These are phyloP conservation scores for Penicillium longicatenatum DNA, from an alignment of 495 filamentous ascomycete genomes.

Conservation along the genomic window DNA sequence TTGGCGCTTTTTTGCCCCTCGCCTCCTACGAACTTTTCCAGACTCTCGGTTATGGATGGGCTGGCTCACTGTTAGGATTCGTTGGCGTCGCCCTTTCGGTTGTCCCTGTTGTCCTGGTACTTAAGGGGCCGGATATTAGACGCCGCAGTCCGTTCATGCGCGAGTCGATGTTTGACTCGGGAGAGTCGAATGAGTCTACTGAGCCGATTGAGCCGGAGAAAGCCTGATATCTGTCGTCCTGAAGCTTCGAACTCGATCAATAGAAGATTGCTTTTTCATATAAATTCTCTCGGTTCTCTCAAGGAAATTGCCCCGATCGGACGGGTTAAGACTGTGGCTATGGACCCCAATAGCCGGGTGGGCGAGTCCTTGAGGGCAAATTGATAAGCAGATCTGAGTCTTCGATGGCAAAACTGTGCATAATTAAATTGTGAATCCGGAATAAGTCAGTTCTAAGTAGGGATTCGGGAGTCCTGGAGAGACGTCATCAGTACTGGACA, in stretches of 20 bases:
- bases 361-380: too few relatives aligned
- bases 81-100: constrained; percentile 37
- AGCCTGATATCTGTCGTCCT: constrained; percentile 12
- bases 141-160: constrained; percentile 41
- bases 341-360: too few relatives aligned
- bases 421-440: too few relatives aligned
- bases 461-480: too few relatives aligned
- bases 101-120: constrained; percentile 37
- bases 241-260: neutral
- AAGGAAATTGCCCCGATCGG: too few relatives aligned
- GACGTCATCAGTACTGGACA: too few relatives aligned
- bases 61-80: constrained; percentile 44
- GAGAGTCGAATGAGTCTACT: constrained; percentile 21
- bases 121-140: constrained; percentile 39
- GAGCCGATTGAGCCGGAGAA: constrained; percentile 13
- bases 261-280: neutral
- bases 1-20: constrained; percentile 40
- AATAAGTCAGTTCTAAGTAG: too few relatives aligned
- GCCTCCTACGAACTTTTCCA: constrained; percentile 41
- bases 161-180: constrained; percentile 29
- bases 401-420: too few relatives aligned
- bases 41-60: constrained; percentile 47
- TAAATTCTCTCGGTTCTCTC: neutral
- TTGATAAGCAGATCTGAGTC: too few relatives aligned
- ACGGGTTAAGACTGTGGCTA: too few relatives aligned